phyloP scores from a whole-genome alignment of 2,329 filamentous ascomycete genomes.

The Knufia petricola region DNA sequence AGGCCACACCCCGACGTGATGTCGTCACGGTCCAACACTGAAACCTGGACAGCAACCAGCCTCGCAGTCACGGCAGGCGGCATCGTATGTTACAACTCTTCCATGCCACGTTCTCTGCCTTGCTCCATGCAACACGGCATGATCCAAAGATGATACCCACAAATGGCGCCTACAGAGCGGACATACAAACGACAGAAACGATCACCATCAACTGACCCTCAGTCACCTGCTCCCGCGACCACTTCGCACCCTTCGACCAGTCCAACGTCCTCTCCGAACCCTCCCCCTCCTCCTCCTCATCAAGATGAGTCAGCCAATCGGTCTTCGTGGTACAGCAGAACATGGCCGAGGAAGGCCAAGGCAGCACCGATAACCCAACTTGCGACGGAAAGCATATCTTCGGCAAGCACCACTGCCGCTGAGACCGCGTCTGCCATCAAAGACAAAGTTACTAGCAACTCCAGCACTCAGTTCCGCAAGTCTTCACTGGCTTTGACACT shows the following conservation, averaged over 20 bases:
- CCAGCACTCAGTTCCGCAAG: constrained; percentile 21
- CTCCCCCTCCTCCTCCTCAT: background rate
- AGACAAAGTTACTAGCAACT: constrained; percentile 23
- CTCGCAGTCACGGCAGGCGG: no score
- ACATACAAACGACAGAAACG: constrained; percentile 22
- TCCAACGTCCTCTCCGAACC: background rate
- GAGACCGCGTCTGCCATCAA: constrained; percentile 25
- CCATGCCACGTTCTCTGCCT: no score
- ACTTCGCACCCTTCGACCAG: background rate
- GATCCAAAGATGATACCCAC: background rate
- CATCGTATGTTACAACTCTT: no score
- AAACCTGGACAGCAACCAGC: background rate
- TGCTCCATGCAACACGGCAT: no score
- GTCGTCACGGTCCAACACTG: background rate
- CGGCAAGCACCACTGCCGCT: constrained; percentile 30
- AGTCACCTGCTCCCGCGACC: background rate
- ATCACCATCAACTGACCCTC: constrained; percentile 13
- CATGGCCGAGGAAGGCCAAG: constrained; percentile 41
- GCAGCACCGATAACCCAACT: constrained; percentile 41
- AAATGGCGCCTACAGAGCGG: constrained; percentile 19
- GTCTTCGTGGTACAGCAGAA: constrained; percentile 35
- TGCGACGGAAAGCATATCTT: constrained; percentile 41
- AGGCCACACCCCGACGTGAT: background rate
- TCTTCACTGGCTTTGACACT: constrained; percentile 35
- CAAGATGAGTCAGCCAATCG: background rate